Evolutionary conservation across 1,139 yeast species (phyloP).

Genomic region (Scheffersomyces insectosa): DNA sequence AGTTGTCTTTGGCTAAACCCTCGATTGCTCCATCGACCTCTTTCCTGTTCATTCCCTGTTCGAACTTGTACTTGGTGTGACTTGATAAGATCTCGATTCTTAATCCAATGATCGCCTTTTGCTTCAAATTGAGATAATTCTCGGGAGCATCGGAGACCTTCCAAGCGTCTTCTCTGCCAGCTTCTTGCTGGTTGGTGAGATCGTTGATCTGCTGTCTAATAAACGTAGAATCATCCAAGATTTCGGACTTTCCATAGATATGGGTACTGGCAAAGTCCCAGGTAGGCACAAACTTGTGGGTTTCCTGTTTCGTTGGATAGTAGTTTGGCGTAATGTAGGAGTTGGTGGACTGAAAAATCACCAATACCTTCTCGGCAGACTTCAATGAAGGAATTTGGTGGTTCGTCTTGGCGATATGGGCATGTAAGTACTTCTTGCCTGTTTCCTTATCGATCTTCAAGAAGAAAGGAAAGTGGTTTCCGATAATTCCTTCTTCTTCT

Average conservation of each 20-base stretch:
- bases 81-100: slow-evolving; percentile 52
- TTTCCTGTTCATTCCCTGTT: slow-evolving; percentile 46
- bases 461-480: slow-evolving; percentile 63
- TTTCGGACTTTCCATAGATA: slow-evolving; percentile 52
- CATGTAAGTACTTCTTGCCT: slow-evolving; percentile 47
- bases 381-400: slow-evolving; percentile 52
- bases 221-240: slow-evolving; percentile 50
- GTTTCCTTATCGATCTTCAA: slow-evolving; percentile 35
- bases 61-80: slow-evolving; percentile 62
- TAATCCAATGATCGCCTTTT: slow-evolving; percentile 61
- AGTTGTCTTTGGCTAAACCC: slow-evolving; percentile 39
- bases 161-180: slow-evolving; percentile 46
- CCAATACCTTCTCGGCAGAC: slow-evolving; percentile 42
- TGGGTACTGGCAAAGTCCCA: slow-evolving; percentile 72
- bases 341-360: slow-evolving; percentile 56
- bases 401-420: slow-evolving; percentile 59
- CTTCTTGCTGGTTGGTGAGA: slow-evolving; percentile 53
- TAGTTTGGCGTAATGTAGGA: slow-evolving; percentile 63
- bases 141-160: slow-evolving; percentile 61
- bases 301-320: slow-evolving; percentile 57
- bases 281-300: slow-evolving; percentile 69
- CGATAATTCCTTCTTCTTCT: slow-evolving; percentile 40
- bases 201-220: slow-evolving; percentile 46
- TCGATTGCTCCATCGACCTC: slow-evolving; percentile 57
- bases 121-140: slow-evolving; percentile 41